These are phyloP conservation scores for Hypoxylon sp. DNA, from an alignment of 2,329 filamentous ascomycete genomes.

Conservation along the genomic window DNA sequence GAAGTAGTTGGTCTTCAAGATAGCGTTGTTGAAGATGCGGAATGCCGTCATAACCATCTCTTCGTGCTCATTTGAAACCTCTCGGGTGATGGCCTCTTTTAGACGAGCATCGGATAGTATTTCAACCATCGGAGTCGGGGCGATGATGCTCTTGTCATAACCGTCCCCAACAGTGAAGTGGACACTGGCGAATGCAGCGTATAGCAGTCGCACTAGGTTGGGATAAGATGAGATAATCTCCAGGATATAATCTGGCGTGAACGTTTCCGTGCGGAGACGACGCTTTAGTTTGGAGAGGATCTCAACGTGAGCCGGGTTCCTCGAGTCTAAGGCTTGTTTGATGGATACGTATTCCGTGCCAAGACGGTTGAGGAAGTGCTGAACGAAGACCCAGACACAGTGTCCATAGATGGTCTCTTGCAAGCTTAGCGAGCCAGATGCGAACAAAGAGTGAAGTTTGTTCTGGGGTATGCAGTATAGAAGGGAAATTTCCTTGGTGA, in stretches of 20 bases:
- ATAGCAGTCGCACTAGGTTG: constrained; percentile 86
- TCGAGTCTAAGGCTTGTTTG: constrained; percentile 81
- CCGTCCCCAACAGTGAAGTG: constrained; percentile 75
- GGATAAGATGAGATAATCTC: constrained; percentile 97
- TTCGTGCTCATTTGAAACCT: constrained; percentile 93
- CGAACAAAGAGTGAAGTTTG: constrained; percentile 93
- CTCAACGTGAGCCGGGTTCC: constrained; percentile 87
- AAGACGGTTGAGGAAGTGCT: constrained; percentile 97
- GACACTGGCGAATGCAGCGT: constrained; percentile 90
- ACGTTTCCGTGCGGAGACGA: constrained; percentile 93
- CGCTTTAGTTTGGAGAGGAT: constrained; percentile 95
- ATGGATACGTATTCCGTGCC: constrained; percentile 93
- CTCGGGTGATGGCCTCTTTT: constrained; percentile 82
- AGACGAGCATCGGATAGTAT: constrained; percentile 82
- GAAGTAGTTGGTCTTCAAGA: constrained; percentile 97
- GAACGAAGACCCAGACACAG: constrained; percentile 97
- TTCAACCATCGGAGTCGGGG: constrained; percentile 71
- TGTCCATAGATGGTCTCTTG: constrained; percentile 98
- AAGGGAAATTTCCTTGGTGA: constrained; percentile 97
- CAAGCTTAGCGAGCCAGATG: constrained; percentile 85
- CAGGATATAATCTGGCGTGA: constrained; percentile 97
- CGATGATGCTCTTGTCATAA: constrained; percentile 65
- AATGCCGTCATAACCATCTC: constrained; percentile 98
- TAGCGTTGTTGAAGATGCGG: constrained; percentile 91
- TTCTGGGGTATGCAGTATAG: constrained; percentile 98